Evolutionary conservation across 345 rosid species (phyloP).

Genomic region (Arabis alpina): DNA sequence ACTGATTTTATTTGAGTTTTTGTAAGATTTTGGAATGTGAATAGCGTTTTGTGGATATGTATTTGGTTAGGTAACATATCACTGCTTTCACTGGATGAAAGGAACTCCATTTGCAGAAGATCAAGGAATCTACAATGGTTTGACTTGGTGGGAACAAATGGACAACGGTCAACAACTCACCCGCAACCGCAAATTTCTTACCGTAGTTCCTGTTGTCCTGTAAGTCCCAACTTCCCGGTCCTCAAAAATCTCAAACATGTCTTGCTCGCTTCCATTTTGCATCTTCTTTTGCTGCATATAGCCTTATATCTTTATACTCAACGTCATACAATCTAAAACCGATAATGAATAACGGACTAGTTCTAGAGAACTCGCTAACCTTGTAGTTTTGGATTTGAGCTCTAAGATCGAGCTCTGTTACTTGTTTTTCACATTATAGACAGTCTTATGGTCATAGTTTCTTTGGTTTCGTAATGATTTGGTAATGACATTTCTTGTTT

Average conservation of each 20-base stretch:
- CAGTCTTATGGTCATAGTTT: too few relatives aligned
- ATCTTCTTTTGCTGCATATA: too few relatives aligned
- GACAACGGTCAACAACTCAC: conserved; percentile 97
- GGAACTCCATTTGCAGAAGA: conserved; percentile 98
- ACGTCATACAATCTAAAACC: too few relatives aligned
- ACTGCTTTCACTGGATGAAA: conserved; percentile 98
- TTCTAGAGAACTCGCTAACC: too few relatives aligned
- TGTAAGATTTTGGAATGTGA: conserved; percentile 6
- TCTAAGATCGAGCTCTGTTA: too few relatives aligned
- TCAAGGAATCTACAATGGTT: conserved; percentile 91
- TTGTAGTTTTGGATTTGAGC: too few relatives aligned
- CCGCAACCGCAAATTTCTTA: conserved; percentile 86
- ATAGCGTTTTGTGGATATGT: conserved; percentile 50
- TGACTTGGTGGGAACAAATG: conserved; percentile 99
- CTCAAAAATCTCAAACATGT: neutral
- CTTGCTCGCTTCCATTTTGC: too few relatives aligned
- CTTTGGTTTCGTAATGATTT: too few relatives aligned
- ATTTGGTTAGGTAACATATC: conserved; percentile 75
- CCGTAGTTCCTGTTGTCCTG: conserved; percentile 94
- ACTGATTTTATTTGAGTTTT: neutral
- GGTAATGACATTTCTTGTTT: neutral
- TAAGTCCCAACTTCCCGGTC: conserved; percentile 46
- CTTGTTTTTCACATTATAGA: too few relatives aligned
- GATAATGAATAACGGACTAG: too few relatives aligned
- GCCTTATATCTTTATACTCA: too few relatives aligned